phyloP scores from a whole-genome alignment of 2,329 filamentous ascomycete species.

The Colletotrichum somersetense region DNA sequence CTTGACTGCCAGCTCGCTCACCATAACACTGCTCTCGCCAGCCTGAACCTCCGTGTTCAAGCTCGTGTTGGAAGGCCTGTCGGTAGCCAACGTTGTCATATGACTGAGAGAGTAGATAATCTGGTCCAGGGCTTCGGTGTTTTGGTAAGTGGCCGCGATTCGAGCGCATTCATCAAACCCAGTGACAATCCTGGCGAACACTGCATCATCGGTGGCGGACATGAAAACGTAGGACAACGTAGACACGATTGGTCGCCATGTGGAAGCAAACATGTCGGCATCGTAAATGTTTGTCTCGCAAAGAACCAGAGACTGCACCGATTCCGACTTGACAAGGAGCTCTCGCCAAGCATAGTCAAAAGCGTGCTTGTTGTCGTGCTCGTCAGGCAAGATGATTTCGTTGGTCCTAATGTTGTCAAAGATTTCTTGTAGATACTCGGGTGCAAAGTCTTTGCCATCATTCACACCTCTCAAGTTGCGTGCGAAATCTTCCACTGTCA shows the following conservation, averaged over 20 bases:
- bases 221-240: conserved; percentile 99
- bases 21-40: conserved; percentile 94
- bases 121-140: conserved; percentile 90
- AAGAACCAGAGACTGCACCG: conserved; percentile 78
- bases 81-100: conserved; percentile 88
- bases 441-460: conserved; percentile 83
- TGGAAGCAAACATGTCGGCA: conserved; percentile 96
- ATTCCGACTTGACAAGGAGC: conserved; percentile 85
- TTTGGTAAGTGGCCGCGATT: conserved; percentile 86
- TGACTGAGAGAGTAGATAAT: conserved; percentile 91
- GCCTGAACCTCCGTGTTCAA: conserved; percentile 97
- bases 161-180: conserved; percentile 97
- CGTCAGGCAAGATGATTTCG: conserved; percentile 96
- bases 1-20: conserved; percentile 96
- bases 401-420: conserved; percentile 92
- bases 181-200: conserved; percentile 92
- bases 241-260: conserved; percentile 94
- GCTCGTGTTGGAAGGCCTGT: conserved; percentile 81
- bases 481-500: conserved; percentile 86
- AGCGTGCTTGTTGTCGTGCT: conserved; percentile 95
- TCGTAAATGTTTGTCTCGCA: conserved; percentile 96
- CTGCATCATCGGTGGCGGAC: conserved; percentile 95
- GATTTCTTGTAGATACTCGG: conserved; percentile 86
- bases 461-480: conserved; percentile 94
- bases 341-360: conserved; percentile 99